Evolutionary conservation across 306 rosid species (phyloP).

Genomic region (Fragaria vesca): DNA sequence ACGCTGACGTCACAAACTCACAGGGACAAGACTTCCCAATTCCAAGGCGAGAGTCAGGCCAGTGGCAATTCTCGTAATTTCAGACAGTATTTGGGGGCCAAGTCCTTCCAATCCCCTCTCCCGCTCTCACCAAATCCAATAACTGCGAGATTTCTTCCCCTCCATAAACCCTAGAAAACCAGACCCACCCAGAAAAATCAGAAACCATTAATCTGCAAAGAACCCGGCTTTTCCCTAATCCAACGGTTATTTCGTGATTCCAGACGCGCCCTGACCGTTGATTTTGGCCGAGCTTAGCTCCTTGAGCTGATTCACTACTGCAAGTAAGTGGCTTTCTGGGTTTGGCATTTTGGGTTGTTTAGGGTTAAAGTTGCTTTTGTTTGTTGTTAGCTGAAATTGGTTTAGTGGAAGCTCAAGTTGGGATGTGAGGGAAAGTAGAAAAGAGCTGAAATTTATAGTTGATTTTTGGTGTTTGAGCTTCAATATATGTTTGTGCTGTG

Average conservation of each 20-base stretch:
- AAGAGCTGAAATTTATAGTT: neutral
- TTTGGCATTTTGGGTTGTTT: conserved; percentile 4
- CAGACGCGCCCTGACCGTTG: conserved; percentile 5
- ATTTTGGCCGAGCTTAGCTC: conserved; percentile 1
- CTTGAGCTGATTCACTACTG: conserved; percentile 11
- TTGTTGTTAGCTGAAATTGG: neutral
- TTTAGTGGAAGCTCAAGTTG: conserved; percentile 5
- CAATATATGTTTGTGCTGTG: neutral
- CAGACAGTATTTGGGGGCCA: neutral
- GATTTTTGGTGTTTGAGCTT: conserved; percentile 6
- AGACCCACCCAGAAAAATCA: neutral
- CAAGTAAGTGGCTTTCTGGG: conserved; percentile 21
- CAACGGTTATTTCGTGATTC: conserved; percentile 10
- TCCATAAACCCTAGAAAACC: conserved; percentile 30
- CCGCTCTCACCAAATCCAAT: conserved; percentile 34
- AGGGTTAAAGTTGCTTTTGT: neutral
- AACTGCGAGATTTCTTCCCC: neutral
- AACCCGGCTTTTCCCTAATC: neutral
- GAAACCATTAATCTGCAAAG: neutral
- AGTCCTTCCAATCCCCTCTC: neutral
- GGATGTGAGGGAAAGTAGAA: neutral
- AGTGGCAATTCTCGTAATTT: conserved; percentile 21
- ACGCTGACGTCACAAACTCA: conserved; percentile 22
- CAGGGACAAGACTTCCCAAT: neutral
- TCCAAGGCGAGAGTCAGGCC: neutral